phyloP scores from a whole-genome alignment of 192 early-diverging fungal genomes.

The Coemansia sp. region DNA sequence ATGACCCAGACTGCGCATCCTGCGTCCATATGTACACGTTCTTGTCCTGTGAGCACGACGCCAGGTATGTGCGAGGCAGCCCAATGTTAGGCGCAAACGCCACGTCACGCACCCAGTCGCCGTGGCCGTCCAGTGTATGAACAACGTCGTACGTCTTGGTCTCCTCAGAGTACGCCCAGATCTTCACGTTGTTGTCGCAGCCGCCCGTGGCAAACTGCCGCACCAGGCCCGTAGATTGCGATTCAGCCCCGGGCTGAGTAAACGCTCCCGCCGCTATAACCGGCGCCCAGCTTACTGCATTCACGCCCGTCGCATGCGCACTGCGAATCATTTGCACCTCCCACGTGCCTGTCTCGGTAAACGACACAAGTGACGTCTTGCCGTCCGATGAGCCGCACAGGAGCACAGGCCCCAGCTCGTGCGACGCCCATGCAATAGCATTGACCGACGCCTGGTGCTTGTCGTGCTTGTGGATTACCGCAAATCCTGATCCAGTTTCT shows the following conservation, averaged over 20 bases:
- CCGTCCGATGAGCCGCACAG: conserved; percentile 95
- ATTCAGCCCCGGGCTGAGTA: conserved; percentile 26
- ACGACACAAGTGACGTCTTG: conserved; percentile 87
- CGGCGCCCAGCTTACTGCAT: conserved; percentile 94
- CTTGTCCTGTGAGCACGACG: conserved; percentile 96
- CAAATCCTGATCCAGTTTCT: conserved; percentile 64
- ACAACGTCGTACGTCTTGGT: conserved; percentile 79
- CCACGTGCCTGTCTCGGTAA: conserved; percentile 90
- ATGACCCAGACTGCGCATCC: conserved; percentile 56
- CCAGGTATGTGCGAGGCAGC: conserved; percentile 82
- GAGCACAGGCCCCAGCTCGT: conserved; percentile 91
- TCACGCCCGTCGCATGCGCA: conserved; percentile 90
- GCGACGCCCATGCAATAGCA: conserved; percentile 94
- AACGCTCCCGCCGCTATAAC: conserved; percentile 66
- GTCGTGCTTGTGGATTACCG: conserved; percentile 74
- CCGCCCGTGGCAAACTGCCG: conserved; percentile 91
- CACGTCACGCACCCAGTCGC: conserved; percentile 98
- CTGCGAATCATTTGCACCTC: conserved; percentile 69
- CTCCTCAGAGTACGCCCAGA: conserved; percentile 78
- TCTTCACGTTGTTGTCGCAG: conserved; percentile 95
- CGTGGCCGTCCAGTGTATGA: conserved; percentile 80
- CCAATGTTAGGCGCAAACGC: conserved; percentile 96
- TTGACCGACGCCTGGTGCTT: conserved; percentile 94
- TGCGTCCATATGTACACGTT: conserved; percentile 95
- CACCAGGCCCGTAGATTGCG: conserved; percentile 50